These are phyloP conservation scores for Fusarium aywerte DNA, from an alignment of 2,329 filamentous ascomycete species.

Conservation along the genomic window DNA sequence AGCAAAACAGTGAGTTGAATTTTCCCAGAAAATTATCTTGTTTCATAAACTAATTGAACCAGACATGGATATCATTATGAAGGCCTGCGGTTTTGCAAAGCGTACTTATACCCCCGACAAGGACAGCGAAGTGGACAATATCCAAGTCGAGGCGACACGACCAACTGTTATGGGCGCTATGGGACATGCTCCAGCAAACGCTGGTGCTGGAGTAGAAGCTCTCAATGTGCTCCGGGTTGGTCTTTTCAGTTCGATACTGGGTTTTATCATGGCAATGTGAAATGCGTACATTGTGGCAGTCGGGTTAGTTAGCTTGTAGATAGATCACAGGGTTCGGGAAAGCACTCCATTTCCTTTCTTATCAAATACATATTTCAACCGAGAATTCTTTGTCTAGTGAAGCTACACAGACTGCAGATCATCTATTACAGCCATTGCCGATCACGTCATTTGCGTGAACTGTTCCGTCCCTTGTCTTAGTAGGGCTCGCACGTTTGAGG, in stretches of 20 bases:
- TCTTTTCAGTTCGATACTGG: constrained; percentile 14
- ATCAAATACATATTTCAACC: constrained; percentile 7
- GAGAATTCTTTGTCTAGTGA: not conserved
- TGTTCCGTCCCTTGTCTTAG: not conserved
- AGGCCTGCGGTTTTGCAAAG: constrained; percentile 49
- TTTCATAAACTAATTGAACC: constrained; percentile 1
- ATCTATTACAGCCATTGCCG: not conserved
- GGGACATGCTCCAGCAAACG: not conserved
- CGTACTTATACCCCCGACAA: constrained; percentile 46
- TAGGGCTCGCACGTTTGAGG: constrained; percentile 1
- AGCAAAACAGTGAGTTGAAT: constrained; percentile 48
- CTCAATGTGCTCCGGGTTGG: not conserved
- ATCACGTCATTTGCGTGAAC: not conserved
- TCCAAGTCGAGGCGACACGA: constrained; percentile 50
- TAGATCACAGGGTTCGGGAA: constrained; percentile 18
- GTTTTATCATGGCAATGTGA: constrained; percentile 18
- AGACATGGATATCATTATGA: constrained; percentile 54
- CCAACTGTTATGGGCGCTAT: constrained; percentile 36
- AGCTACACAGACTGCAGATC: not conserved
- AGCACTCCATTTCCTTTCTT: constrained; percentile 10
- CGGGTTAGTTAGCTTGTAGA: constrained; percentile 6
- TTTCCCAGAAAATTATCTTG: no score
- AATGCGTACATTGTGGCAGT: not conserved
- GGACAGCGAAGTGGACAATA: constrained; percentile 49
- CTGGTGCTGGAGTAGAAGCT: not conserved